A percentile compares a stretch with the other conserved stretches of the same genome.
Evolutionary conservation across 441 rosid species (phyloP).

Genomic region (Adansonia grandidieri): DNA sequence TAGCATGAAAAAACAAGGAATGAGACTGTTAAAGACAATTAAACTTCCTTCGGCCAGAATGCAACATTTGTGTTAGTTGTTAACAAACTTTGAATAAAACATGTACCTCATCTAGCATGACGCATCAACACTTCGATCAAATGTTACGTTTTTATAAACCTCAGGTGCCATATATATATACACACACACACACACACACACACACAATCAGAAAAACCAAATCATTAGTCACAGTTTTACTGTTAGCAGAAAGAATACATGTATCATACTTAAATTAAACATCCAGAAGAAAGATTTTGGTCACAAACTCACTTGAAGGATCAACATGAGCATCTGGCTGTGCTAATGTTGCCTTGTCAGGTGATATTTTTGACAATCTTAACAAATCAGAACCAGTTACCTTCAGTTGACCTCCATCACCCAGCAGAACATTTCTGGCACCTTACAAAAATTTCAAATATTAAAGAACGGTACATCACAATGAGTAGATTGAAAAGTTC

Average conservation of each 20-base stretch:
- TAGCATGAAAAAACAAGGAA: conserved; percentile 7
- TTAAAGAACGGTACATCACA: conserved; percentile 55
- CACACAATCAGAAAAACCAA: conserved; percentile 43
- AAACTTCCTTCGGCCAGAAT: not conserved
- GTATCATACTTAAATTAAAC: not conserved
- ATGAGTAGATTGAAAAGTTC: conserved; percentile 25
- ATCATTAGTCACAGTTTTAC: conserved; percentile 1
- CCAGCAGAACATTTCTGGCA: conserved; percentile 99
- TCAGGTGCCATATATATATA: conserved; percentile 84
- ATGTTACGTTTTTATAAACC: conserved; percentile 61
- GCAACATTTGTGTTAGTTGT: not conserved
- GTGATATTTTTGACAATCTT: conserved; percentile 60
- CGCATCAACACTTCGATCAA: conserved; percentile 80
- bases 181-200: too few relatives aligned
- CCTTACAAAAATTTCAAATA: conserved; percentile 83
- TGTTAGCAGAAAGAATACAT: conserved; percentile 14
- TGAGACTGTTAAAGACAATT: not conserved
- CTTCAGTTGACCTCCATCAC: conserved; percentile 81
- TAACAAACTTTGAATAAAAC: not conserved
- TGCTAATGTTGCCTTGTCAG: conserved; percentile 63
- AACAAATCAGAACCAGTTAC: conserved; percentile 86
- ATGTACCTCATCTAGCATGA: conserved; percentile 82
- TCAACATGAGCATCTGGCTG: conserved; percentile 51
- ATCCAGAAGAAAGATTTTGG: not conserved
- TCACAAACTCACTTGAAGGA: conserved; percentile 58